Evolutionary conservation across 176 grass and related monocot genomes (phyloP), one percentile per base, ranked within the genome.

Genomic region (Eremochloa ophiuroides): DNA sequence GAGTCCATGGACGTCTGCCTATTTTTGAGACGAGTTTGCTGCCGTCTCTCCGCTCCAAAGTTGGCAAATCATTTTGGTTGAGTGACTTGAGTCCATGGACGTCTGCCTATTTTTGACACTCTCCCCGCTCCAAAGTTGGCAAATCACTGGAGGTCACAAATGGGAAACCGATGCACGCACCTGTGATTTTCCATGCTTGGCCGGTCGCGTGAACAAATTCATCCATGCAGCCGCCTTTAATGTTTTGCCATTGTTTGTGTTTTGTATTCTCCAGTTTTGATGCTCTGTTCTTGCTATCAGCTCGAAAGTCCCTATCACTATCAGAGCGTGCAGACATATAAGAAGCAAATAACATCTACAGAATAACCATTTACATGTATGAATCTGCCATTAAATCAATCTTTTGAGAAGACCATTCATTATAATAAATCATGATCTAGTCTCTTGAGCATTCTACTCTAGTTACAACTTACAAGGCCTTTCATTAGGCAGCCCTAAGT

Each of bases 11-110:
- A 3, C 4, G n/a, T 35, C 40, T 85, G 81, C 29, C 80, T 80
- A 80, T 88, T 88, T 84, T 58, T 84, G 69, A 61, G 0, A 58
- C 53, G 53, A n/a, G 53, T 25, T 58, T 25, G 53, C 53, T 56
- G 8, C 7, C 51, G 23, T 22, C 31, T 26, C 86, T 64, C 55
- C 55, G 51, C 78, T 33, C 87, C 80, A 85, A 66, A 85, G 71
- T 81, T 85, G 78, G 87, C 64, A 82, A 77, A 30, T 25, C 42
- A 10, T n/a, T n/a, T n/a, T n/a, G n/a, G n/a, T n/a, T n/a, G n/a
- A n/a, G n/a, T n/a, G n/a, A n/a, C n/a, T n/a, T n/a, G n/a, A n/a
- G n/a, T n/a, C n/a, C n/a, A n/a, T n/a, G n/a, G n/a, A n/a, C n/a
- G n/a, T n/a, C n/a, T n/a, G n/a, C n/a, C n/a, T n/a, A n/a, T n/a